Evolutionary conservation across 768 basidiomycete species (phyloP), one percentile per base, ranked within the genome.

Genomic region (Leccinum pellstonianum): DNA sequence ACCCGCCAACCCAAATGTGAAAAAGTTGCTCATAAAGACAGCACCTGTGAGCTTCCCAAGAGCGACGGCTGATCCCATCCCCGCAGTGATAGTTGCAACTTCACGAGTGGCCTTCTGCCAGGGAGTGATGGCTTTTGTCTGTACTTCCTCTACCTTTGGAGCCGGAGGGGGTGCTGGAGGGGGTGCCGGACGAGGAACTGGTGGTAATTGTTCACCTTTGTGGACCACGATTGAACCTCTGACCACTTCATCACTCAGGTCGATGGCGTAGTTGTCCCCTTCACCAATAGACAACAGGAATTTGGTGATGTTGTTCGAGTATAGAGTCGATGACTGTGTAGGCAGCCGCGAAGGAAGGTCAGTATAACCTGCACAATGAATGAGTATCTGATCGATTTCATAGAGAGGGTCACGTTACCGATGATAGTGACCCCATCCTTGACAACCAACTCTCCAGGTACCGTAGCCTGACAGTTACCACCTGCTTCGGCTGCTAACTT

Each of bases 281-380:
- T 81, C 81, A 29, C 87, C 86, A 8, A 95, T 83, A 4, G 92
- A 93, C 15, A 94, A 78, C 48, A 95, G 80, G 75, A 95, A 94
- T 70, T 95, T 95, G 38, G 89, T 87, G 62, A 95, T 86, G 68
- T 95, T 95, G 75, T 95, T 95, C 6, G 93, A 95, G 71, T 95
- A 95, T 6, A 95, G 77, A 3, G 91, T 92, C 4, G 90, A 92
- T 5, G 91, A 91, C 67, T 95, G 93, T 0, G 93, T 95, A 15
- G 93, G 93, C 37, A 95, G 76, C 41, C 93, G 83, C n/a, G 91
- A 93, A 6, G 92, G 88, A 52, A 94, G 78, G 73, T 95, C 93
- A 52, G 89, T 87, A 69, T 91, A 91, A 43, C 90, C 90, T 91
- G 64, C 1, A 50, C 53, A 53, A 8, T 27, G 37, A 38, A 46